phyloP scores from a whole-genome alignment of 345 rosid species.

The Populus euphratica region DNA sequence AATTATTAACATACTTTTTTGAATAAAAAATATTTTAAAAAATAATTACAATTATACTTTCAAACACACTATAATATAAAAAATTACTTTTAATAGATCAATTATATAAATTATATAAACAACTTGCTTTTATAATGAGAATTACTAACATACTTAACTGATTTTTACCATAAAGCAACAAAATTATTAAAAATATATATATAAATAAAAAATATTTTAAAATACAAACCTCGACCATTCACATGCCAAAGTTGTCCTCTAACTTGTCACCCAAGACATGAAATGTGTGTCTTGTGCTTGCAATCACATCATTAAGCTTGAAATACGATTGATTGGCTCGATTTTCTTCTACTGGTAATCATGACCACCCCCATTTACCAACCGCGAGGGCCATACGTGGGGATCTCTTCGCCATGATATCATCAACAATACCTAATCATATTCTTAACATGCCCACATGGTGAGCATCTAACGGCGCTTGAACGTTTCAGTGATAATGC shows the following conservation, averaged over 20 bases:
- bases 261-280: constrained; percentile 1
- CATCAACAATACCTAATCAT: background rate
- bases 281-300: background rate
- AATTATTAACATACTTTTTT: too few species aligned
- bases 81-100: too few species aligned
- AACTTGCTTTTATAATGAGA: too few species aligned
- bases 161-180: too few species aligned
- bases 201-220: too few species aligned
- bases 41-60: too few species aligned
- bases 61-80: too few species aligned
- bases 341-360: background rate
- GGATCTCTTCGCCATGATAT: background rate
- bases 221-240: too few species aligned
- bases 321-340: constrained; percentile 3
- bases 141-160: too few species aligned
- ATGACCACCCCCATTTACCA: constrained; percentile 1
- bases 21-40: too few species aligned
- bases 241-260: background rate
- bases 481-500: background rate
- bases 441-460: background rate
- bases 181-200: too few species aligned
- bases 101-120: too few species aligned
- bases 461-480: background rate
- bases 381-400: constrained; percentile 3
- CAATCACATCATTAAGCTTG: background rate